Evolutionary conservation across 202 grass and related monocot species (phyloP), one percentile per base, ranked within the genome.

Genomic region (Alloteropsis angusta): DNA sequence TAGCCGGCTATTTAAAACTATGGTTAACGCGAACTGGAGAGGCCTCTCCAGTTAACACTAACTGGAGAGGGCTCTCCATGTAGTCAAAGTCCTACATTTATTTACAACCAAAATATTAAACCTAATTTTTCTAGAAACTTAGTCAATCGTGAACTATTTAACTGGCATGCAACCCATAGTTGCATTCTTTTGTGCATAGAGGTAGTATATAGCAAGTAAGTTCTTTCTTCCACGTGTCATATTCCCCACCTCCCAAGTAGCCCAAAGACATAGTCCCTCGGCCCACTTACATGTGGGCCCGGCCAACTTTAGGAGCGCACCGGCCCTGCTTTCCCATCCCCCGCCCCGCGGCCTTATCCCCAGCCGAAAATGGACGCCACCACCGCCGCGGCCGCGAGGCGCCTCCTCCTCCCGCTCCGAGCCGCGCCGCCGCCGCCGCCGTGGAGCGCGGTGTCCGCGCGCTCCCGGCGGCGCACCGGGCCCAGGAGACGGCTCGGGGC

Each of bases 311-410:
- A 76, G 16, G 13, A 18, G 35, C 44, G 42, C 62, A 35, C 22
- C 35, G 1, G 6, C 1, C 11, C 11, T 3, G 4, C 47, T 45
- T 21, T 8, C 28, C 54, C 43, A 2, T 22, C 28, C 55, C 73
- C 30, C 22, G 34, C 55, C 73, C 30, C 22, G 34, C 32, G 57
- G 58, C 55, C 85, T 78, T 83, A 87, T 87, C 81, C 53, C 75
- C 41, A 66, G 19, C 28, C 17, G 19, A 66, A 74, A 71, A 88
- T 88, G 81, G 63, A 84, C 60, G 86, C 49, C 46, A 62, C 79
- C 74, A 66, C 78, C 61, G 39, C 63, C 37, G 80, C 73, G 48
- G 57, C 71, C 47, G 80, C 54, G 56, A 78, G 16, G 58, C 36
- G 62, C 60, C 53, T 60, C 53, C 78, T 68, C 65, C 65, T 56